Conservation (phyloP, 2,329 filamentous ascomycete genomes). For the Onygena corvina region DNA sequence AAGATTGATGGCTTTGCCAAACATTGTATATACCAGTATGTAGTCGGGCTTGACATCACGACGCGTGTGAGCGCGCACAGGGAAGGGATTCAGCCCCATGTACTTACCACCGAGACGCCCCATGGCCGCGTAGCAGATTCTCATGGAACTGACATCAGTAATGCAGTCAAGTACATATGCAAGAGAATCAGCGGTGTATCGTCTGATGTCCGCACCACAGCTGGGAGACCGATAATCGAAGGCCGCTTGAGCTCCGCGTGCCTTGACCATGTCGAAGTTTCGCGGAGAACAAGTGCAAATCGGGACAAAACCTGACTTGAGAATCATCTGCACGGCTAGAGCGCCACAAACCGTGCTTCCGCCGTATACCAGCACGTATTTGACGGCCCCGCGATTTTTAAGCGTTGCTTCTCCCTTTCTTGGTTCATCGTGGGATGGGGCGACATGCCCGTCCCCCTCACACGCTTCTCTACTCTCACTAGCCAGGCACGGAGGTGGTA, state of each 20-base stretch:
- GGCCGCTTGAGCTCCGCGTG: slow-evolving; percentile 25
- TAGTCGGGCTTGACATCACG: background rate
- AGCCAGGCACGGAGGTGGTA: slow-evolving; percentile 15
- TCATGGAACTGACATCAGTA: slow-evolving; percentile 10
- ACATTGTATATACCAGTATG: background rate
- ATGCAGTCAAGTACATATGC: slow-evolving; percentile 14
- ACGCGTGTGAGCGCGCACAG: background rate
- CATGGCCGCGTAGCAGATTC: slow-evolving; percentile 18
- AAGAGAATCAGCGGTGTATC: slow-evolving; percentile 13
- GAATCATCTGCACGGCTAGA: slow-evolving; percentile 21
- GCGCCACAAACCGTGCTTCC: slow-evolving; percentile 36
- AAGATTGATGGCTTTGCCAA: background rate
- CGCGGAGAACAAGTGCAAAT: slow-evolving; percentile 27
- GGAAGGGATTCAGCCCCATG: slow-evolving; percentile 15
- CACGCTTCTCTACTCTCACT: too few species aligned
- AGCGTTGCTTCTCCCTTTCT: too few species aligned
- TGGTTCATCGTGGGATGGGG: background rate
- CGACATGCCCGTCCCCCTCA: too few species aligned
- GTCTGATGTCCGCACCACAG: slow-evolving; percentile 14
- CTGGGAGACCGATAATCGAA: slow-evolving; percentile 21
- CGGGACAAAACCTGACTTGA: slow-evolving; percentile 20
- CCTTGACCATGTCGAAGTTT: slow-evolving; percentile 25
- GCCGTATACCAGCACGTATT: slow-evolving; percentile 35
- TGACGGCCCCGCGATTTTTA: too few species aligned
- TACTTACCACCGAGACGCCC: slow-evolving; percentile 17